phyloP scores from a whole-genome alignment of 1,139 yeast species.

The Magnusiomyces fungicola region DNA sequence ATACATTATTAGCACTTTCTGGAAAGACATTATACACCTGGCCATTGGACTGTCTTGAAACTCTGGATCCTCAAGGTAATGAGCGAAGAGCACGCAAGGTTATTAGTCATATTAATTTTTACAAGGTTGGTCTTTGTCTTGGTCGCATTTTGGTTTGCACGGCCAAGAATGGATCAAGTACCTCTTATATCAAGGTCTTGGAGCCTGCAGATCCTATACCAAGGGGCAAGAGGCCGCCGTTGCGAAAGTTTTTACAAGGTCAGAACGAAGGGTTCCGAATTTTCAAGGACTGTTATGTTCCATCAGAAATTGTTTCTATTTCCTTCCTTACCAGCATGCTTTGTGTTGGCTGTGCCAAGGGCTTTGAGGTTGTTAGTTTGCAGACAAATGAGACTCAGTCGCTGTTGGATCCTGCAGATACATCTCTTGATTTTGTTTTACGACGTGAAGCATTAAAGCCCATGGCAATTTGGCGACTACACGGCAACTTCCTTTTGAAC shows the following conservation, averaged over 20 bases:
- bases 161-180: constrained; percentile 64
- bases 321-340: constrained; percentile 82
- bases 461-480: constrained; percentile 81
- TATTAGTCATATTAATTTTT: constrained; percentile 77
- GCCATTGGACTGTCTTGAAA: constrained; percentile 66
- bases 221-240: constrained; percentile 34
- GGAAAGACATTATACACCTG: constrained; percentile 81
- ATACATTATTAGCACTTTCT: constrained; percentile 69
- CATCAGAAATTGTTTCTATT: constrained; percentile 84
- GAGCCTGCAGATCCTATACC: constrained; percentile 64
- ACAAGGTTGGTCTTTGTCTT: constrained; percentile 87
- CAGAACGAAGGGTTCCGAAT: constrained; percentile 50
- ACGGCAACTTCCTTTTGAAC: constrained; percentile 77
- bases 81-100: constrained; percentile 72
- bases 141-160: constrained; percentile 87
- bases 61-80: constrained; percentile 53
- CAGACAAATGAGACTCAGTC: constrained; percentile 72
- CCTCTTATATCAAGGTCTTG: constrained; percentile 74
- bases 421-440: constrained; percentile 91
- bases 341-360: constrained; percentile 93
- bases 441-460: constrained; percentile 82
- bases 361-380: constrained; percentile 83
- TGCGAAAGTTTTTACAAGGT: constrained; percentile 44
- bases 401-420: constrained; percentile 90
- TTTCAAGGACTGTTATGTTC: constrained; percentile 70